Percentiles rank a stretch among this genome's conserved stretches.
These are phyloP conservation scores for Mycena rebaudengoi DNA, from an alignment of 768 basidiomycete species.

Conservation along the genomic window DNA sequence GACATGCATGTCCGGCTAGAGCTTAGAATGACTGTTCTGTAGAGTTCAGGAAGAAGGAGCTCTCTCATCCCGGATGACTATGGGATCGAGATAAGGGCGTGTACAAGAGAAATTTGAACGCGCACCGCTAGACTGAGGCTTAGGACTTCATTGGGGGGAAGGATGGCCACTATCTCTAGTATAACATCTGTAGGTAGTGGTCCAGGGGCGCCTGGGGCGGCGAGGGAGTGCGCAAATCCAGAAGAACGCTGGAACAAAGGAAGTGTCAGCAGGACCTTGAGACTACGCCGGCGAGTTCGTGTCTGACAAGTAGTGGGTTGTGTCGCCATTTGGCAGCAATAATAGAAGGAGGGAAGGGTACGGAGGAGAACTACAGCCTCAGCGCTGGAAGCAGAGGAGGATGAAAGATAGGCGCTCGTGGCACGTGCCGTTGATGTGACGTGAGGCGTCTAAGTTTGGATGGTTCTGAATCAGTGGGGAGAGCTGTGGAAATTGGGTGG, in stretches of 20 bases:
- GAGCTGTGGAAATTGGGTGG: no score
- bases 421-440: no score
- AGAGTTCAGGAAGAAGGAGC: conserved; percentile 45
- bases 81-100: conserved; percentile 6
- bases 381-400: no score
- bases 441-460: no score
- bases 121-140: conserved; percentile 52
- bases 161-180: conserved; percentile 45
- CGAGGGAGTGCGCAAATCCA: conserved; percentile 30
- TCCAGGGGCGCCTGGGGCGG: conserved; percentile 28
- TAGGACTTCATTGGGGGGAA: conserved; percentile 48
- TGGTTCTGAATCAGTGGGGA: no score
- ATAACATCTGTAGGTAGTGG: conserved; percentile 51
- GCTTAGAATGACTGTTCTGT: conserved; percentile 54
- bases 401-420: no score
- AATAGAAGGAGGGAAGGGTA: no score
- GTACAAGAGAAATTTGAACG: conserved; percentile 14
- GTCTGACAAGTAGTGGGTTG: no score
- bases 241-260: conserved; percentile 41
- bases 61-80: conserved; percentile 42
- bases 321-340: no score
- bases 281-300: conserved; percentile 42
- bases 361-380: no score
- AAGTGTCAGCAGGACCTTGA: conserved; percentile 45
- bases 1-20: conserved; percentile 49